Base-by-base conservation (phyloP, 441 rosid species). In the Capsella rubella region DNA sequence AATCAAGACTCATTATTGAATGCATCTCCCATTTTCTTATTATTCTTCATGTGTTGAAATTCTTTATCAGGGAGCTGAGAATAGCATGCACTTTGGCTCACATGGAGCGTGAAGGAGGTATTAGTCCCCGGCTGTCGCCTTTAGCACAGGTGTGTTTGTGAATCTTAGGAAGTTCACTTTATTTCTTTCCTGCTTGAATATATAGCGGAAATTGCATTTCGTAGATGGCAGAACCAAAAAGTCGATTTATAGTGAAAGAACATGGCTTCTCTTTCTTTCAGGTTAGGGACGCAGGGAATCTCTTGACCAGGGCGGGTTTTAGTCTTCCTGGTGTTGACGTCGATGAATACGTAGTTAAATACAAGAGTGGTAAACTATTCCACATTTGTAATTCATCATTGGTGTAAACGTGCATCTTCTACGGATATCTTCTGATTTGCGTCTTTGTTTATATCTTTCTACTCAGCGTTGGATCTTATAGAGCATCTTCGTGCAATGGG, bases 91-190 rank as follows among this genome's bases (percentile, higher is more conserved):
- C 99, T n/a, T 78, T 93, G 76, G 97, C 99, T 55, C 99, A 95
- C 80, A 90, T 93, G 91, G 99, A 95, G 83, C 97, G 99, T 11
- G 99, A 95, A 87, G 99, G 99, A 54, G 99, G 99, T 60, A 87
- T 91, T 79, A 93, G 98, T 86, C 97, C 98, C 57, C 85, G 97
- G 34, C 16, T 95, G 65, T 95, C 98, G 35, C 99, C 99, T 78
- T 80, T 95, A 79, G 99, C 99, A 60, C 99, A 95, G 86, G 99
- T 88, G 81, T 64, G 86, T 67, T 42, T 65, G 49, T 65, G 21
- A 29, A 42, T 0, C 18, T 51, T 46, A 16, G 37, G 27, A 28
- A 42, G 6, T 14, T 63, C 39, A 39, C 52, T 50, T 40, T 11
- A 28, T 16, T 11, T 71, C 49, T 25, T 52, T 35, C 12, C n/a